Base-by-base conservation (phyloP, 2,329 filamentous ascomycete genomes). In the Chaetomiaceae sp. region DNA sequence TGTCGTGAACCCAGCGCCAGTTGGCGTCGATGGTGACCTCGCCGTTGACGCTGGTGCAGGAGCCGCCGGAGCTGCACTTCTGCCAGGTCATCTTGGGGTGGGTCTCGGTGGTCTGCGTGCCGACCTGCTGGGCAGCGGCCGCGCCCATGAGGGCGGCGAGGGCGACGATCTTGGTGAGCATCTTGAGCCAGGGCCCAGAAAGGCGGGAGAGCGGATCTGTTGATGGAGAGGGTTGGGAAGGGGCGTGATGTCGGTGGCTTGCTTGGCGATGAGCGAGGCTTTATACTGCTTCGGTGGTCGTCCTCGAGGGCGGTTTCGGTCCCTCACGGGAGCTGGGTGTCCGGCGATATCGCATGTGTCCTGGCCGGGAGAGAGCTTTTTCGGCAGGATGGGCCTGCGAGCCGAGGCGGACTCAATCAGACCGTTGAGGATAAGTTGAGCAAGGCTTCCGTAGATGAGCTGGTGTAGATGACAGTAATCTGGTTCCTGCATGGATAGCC, bases 1-100 rank as follows among this genome's bases (percentile, higher is more conserved):
- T 66, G 17, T 65, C 65, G 67, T 83, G 80, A 54, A 79, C 71
- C 81, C 81, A 84, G 56, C 81, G 76, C 80, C 80, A 84, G 71
- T 83, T 84, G 62, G 80, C 66, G 58, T 84, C 81, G 61, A 84
- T 68, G 49, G 78, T 78, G 39, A 84, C 72, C 31, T 74, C 75
- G 38, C 75, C 79, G 36, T 64, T 61, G 60, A 79, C 73, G 49
- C 66, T 70, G 23, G 69, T 74, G 71, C 81, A 84, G 50, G 66
- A 69, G 54, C 79, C 77, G 52, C 68, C 71, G 20, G 68, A 63
- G 33, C 77, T 75, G 68, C 81, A 84, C 61, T 73, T 73, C 55
- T 75, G 70, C 75, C 78, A 82, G 53, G 67, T 72, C 61, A 84
- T 68, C 23, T 72, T 54, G 19, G 81, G 82, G 64, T 83, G 80